These are phyloP conservation scores for Pseudogymnoascus sp. DNA, from an alignment of 2,329 filamentous ascomycete genomes.

Conservation along the genomic window DNA sequence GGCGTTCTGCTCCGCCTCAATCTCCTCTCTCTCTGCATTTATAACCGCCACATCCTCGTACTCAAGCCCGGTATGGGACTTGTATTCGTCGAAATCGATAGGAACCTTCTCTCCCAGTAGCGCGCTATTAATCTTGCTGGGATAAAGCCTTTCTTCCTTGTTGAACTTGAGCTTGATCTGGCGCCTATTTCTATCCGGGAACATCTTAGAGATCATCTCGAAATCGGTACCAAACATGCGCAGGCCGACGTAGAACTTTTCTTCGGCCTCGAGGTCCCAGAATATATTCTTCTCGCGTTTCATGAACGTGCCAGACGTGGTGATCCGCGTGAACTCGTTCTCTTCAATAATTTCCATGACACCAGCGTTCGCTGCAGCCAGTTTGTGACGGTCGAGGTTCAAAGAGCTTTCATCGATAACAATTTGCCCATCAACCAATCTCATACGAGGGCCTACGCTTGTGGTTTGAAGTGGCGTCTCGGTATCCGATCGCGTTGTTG, in stretches of 20 bases:
- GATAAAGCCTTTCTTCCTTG: constrained; percentile 64
- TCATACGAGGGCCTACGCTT: constrained; percentile 41
- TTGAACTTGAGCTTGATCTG: constrained; percentile 79
- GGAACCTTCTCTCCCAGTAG: constrained; percentile 54
- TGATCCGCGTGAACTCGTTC: constrained; percentile 67
- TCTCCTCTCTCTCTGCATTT: constrained; percentile 42
- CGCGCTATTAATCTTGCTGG: constrained; percentile 54
- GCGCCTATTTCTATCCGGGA: constrained; percentile 62
- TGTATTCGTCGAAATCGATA: constrained; percentile 56
- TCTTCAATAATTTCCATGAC: constrained; percentile 60
- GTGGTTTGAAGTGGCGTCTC: constrained; percentile 14
- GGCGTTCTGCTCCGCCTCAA: constrained; percentile 39
- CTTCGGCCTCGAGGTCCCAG: constrained; percentile 66
- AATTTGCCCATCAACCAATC: constrained; percentile 65
- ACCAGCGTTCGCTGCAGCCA: constrained; percentile 46
- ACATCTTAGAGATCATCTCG: constrained; percentile 69
- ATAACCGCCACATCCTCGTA: constrained; percentile 50
- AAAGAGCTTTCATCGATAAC: constrained; percentile 63
- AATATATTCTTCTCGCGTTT: constrained; percentile 57
- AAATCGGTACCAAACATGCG: constrained; percentile 78
- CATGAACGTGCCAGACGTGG: constrained; percentile 62
- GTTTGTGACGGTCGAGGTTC: constrained; percentile 60
- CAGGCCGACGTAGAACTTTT: constrained; percentile 68
- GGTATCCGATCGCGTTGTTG: not conserved
- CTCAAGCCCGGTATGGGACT: constrained; percentile 44